phyloP scores from a whole-genome alignment of 345 rosid species.

The Draba incana region DNA sequence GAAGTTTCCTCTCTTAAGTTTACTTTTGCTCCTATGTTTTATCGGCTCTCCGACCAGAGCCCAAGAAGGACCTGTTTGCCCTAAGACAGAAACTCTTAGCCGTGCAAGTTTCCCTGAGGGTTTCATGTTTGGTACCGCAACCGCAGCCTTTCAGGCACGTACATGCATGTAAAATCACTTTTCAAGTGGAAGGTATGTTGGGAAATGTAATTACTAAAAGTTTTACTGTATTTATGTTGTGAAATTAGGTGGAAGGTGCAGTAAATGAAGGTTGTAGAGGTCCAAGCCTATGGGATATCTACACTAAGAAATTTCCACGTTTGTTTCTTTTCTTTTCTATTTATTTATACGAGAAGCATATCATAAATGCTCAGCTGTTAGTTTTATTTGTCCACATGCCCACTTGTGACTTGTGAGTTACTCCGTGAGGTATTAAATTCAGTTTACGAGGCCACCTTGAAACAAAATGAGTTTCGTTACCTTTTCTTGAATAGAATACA shows the following conservation, averaged over 20 bases:
- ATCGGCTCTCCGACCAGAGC: slow-evolving; percentile 22
- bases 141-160: slow-evolving; percentile 45
- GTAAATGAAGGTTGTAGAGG: slow-evolving; percentile 50
- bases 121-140: slow-evolving; percentile 45
- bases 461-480: too few species aligned
- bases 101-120: slow-evolving; percentile 47
- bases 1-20: slow-evolving; percentile 32
- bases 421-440: background rate
- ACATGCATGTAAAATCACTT: background rate
- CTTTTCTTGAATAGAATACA: too few species aligned
- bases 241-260: slow-evolving; percentile 48
- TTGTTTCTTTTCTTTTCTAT: slow-evolving; percentile 9
- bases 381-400: background rate
- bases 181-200: background rate
- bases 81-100: slow-evolving; percentile 36
- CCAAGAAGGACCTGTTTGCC: slow-evolving; percentile 40
- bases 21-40: slow-evolving; percentile 27
- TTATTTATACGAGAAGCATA: background rate
- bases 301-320: slow-evolving; percentile 38
- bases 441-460: too few species aligned
- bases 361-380: background rate
- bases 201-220: background rate
- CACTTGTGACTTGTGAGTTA: background rate
- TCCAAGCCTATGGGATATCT: slow-evolving; percentile 51
- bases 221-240: slow-evolving; percentile 1